Percentiles rank a stretch among this genome's conserved stretches.
phyloP scores from a whole-genome alignment of 176 grass and related monocot species.

The maize (Zea mays) region DNA sequence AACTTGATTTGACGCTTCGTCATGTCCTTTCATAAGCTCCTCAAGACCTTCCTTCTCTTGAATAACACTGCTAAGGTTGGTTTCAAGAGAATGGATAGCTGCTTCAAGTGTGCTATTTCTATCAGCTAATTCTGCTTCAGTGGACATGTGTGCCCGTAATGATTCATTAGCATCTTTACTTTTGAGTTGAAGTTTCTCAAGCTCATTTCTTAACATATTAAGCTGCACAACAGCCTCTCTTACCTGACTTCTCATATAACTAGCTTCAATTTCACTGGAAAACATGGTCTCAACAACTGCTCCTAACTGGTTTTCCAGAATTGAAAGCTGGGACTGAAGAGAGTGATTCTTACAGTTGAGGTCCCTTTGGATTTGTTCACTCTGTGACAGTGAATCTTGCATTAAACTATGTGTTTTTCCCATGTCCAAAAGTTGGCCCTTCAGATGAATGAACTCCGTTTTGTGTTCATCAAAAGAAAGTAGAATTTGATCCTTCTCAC shows the following conservation, averaged over 20 bases:
- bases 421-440: conserved; percentile 49
- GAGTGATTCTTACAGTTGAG: conserved; percentile 47
- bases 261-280: conserved; percentile 70
- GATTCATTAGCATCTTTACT: conserved; percentile 42
- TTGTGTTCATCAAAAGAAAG: conserved; percentile 72
- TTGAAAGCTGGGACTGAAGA: conserved; percentile 43
- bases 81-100: conserved; percentile 50
- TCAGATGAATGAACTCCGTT: conserved; percentile 57
- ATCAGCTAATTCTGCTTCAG: conserved; percentile 50
- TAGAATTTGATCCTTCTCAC: conserved; percentile 65
- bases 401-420: conserved; percentile 64
- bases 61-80: conserved; percentile 28
- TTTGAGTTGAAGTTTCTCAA: conserved; percentile 53
- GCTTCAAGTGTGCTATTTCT: conserved; percentile 54
- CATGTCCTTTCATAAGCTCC: conserved; percentile 42
- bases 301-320: conserved; percentile 60
- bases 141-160: conserved; percentile 38
- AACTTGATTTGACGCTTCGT: conserved; percentile 39
- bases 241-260: conserved; percentile 62
- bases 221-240: conserved; percentile 48
- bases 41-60: conserved; percentile 54
- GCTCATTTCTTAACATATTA: conserved; percentile 49
- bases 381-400: conserved; percentile 60
- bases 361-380: conserved; percentile 63
- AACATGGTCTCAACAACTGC: conserved; percentile 56